Base-by-base conservation (phyloP, 768 basidiomycete genomes). In the Tulasnella sp. region DNA sequence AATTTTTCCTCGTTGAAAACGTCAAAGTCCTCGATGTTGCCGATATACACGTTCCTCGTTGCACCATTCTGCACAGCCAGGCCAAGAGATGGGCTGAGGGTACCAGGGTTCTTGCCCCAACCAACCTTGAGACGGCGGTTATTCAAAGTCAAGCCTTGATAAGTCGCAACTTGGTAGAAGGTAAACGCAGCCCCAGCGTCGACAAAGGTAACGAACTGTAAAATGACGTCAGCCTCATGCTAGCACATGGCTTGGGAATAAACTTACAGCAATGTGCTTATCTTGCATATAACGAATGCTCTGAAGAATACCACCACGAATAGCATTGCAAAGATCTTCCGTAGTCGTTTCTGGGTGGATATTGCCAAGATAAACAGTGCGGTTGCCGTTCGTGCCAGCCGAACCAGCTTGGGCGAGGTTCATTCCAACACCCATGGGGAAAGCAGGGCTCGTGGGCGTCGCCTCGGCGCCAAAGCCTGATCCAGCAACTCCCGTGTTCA, bases 61-160 rank as follows among this genome's bases (percentile, higher is more conserved):
- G 94, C 91, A 17, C 96, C 96, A 0, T 82, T 78, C 67, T 93
- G 88, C 2, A 99, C 87, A 0, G 90, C 87, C 61, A 93, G 76
- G 27, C 89, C 85, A 36, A 96, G 75, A 2, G 82, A 78, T 14
- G 92, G 85, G 15, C 83, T 78, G 14, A 94, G 74, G 15, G 91
- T 84, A 4, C 91, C 92, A 14, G 89, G 83, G 66, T 87, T 87
- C 77, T 94, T 98, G 58, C 94, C 94, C 96, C 94, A 99, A 45
- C 94, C 93, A 63, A 97, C 82, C 75, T 97, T 98, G 61, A 98
- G 78, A 25, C 92, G 82, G 40, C 93, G 84, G 69, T 91, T 89
- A 74, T 91, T 93, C 58, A 98, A 74, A 21, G 84, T 89, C 55
- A 99, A 74, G 5, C 93, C 92, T 63, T 91, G 85, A 67, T 82